A percentile compares a stretch with the other conserved stretches of the same genome.
Evolutionary conservation across 2,329 filamentous ascomycete species (phyloP).

Genomic region (Hypomyces perniciosus): DNA sequence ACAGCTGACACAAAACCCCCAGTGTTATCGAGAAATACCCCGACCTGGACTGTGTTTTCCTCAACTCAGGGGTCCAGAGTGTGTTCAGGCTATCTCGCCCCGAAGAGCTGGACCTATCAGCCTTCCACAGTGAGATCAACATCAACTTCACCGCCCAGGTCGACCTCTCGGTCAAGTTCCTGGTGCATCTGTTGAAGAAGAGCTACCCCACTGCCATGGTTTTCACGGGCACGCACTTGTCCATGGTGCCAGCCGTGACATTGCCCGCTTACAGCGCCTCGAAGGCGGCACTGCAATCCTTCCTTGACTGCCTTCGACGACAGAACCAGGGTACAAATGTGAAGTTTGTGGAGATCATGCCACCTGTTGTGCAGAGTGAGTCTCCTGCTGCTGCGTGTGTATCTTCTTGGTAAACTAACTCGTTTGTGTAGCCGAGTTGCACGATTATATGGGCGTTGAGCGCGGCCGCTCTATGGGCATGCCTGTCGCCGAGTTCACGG

Average conservation of each 20-base stretch:
- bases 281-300: slow-evolving; percentile 19
- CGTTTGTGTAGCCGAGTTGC: slow-evolving; percentile 1
- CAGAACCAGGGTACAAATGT: slow-evolving; percentile 14
- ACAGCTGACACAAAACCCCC: not conserved
- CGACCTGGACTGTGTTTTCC: slow-evolving; percentile 47
- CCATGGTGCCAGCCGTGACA: slow-evolving; percentile 13
- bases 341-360: slow-evolving; percentile 17
- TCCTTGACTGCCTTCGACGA: slow-evolving; percentile 16
- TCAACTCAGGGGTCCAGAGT: slow-evolving; percentile 52
- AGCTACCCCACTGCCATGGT: slow-evolving; percentile 11
- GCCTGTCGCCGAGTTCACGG: slow-evolving; percentile 7
- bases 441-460: slow-evolving; percentile 7
- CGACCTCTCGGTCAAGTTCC: slow-evolving; percentile 18
- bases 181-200: slow-evolving; percentile 14
- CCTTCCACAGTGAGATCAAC: slow-evolving; percentile 18
- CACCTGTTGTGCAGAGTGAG: slow-evolving; percentile 18
- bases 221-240: slow-evolving; percentile 17
- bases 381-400: not conserved
- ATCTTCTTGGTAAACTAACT: too few species aligned
- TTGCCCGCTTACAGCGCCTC: slow-evolving; percentile 17
- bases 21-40: slow-evolving; percentile 30
- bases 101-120: slow-evolving; percentile 20
- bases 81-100: slow-evolving; percentile 21
- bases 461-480: slow-evolving; percentile 6
- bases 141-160: slow-evolving; percentile 18